Conservation (phyloP, 768 basidiomycete species). For the Mrakia frigida region DNA sequence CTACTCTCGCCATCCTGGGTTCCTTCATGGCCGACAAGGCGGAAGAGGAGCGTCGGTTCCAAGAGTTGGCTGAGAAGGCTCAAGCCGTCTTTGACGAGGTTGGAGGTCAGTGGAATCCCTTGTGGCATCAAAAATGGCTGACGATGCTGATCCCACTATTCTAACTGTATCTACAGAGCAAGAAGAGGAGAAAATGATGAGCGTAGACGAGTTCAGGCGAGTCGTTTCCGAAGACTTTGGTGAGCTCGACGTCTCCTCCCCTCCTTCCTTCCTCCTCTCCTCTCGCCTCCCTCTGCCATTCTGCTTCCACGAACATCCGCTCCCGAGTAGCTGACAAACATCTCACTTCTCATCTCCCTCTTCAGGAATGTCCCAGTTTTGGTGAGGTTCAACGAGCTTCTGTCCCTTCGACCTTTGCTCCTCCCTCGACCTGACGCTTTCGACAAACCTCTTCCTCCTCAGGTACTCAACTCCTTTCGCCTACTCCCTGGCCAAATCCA, state of each 20-base stretch:
- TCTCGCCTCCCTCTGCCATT: background rate
- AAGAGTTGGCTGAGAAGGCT: slow-evolving; percentile 30
- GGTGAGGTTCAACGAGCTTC: slow-evolving; percentile 17
- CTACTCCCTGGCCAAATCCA: slow-evolving; percentile 32
- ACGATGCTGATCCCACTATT: background rate
- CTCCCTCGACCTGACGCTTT: background rate
- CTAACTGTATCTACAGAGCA: background rate
- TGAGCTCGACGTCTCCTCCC: slow-evolving; percentile 19
- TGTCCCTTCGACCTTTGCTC: background rate
- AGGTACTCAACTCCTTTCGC: slow-evolving; percentile 39
- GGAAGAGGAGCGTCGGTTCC: slow-evolving; percentile 34
- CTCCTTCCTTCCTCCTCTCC: background rate
- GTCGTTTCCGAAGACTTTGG: slow-evolving; percentile 23
- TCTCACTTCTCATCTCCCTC: background rate
- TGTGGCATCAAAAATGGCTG: background rate
- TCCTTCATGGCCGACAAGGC: slow-evolving; percentile 34
- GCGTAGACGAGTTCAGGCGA: slow-evolving; percentile 34
- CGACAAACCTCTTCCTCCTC: background rate
- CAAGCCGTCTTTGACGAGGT: background rate
- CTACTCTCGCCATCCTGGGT: slow-evolving; percentile 35
- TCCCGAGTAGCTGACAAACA: background rate
- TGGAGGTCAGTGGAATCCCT: background rate
- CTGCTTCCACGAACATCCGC: background rate
- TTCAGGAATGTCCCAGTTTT: slow-evolving; percentile 34
- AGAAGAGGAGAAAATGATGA: slow-evolving; percentile 34